A percentile compares a stretch with the other conserved stretches of the same genome.
Evolutionary conservation across 1,284 basidiomycete species (phyloP).

Genomic region (Puccinia hordei): DNA sequence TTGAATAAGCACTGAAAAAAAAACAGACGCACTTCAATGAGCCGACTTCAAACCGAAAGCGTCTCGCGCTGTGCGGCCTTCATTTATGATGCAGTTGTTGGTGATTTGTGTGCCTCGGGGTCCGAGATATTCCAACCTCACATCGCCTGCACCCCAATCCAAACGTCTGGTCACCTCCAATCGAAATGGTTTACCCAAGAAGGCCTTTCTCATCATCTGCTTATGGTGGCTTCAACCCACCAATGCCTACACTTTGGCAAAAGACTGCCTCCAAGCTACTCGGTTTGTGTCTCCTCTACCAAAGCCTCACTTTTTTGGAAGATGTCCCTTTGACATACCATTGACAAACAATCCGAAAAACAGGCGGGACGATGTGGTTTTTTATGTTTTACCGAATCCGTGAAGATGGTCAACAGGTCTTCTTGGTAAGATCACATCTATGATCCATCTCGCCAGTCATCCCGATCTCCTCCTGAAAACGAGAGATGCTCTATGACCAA

Average conservation of each 20-base stretch:
- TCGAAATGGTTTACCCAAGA: constrained; percentile 22
- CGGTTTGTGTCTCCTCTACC: constrained; percentile 12
- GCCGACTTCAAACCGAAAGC: too few species aligned
- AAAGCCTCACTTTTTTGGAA: background rate
- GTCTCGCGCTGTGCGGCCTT: too few species aligned
- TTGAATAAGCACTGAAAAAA: too few species aligned
- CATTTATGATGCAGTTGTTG: too few species aligned
- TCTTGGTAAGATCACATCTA: constrained; percentile 22
- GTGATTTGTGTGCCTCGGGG: too few species aligned
- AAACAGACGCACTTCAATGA: too few species aligned
- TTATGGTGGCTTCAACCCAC: constrained; percentile 44
- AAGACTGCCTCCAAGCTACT: constrained; percentile 33
- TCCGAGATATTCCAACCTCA: too few species aligned
- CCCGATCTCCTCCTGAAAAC: background rate
- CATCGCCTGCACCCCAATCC: too few species aligned
- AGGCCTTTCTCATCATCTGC: constrained; percentile 37
- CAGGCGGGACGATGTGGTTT: constrained; percentile 49
- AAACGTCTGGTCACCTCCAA: too few species aligned
- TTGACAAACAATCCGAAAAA: background rate
- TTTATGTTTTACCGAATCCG: constrained; percentile 48
- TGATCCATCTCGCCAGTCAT: background rate
- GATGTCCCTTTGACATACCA: background rate
- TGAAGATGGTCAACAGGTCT: constrained; percentile 48
- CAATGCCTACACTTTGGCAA: constrained; percentile 40
- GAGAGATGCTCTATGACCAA: background rate